Percentiles rank a stretch among this genome's conserved stretches.
Evolutionary conservation across 768 basidiomycete species (phyloP).

Genomic region (Pleurotus citrinopileatus): DNA sequence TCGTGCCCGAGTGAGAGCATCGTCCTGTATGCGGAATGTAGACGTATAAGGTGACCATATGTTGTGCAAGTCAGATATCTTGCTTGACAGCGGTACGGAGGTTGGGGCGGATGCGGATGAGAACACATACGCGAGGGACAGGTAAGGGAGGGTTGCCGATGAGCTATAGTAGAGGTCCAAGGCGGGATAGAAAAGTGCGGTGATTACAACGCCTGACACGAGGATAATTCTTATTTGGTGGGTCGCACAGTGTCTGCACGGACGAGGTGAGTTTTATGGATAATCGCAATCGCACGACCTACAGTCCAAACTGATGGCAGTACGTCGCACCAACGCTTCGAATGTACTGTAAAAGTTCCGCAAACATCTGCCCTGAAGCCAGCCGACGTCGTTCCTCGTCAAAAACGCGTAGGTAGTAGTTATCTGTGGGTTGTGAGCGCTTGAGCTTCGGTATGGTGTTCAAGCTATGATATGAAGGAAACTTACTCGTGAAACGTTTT

Average conservation of each 20-base stretch:
- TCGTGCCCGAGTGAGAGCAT: constrained; percentile 67
- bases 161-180: constrained; percentile 59
- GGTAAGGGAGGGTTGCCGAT: constrained; percentile 66
- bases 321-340: constrained; percentile 44
- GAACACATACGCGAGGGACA: constrained; percentile 40
- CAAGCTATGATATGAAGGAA: too few relatives aligned
- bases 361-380: background rate
- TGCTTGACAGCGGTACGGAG: background rate
- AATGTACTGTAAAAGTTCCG: constrained; percentile 30
- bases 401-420: too few relatives aligned
- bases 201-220: constrained; percentile 84
- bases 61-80: constrained; percentile 53
- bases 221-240: constrained; percentile 90
- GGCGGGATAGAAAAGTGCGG: constrained; percentile 89
- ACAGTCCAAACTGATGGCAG: constrained; percentile 81
- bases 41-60: constrained; percentile 63
- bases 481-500: too few relatives aligned
- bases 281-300: constrained; percentile 29
- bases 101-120: constrained; percentile 41
- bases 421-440: too few relatives aligned
- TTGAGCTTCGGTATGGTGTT: too few relatives aligned
- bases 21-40: constrained; percentile 62
- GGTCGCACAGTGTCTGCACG: constrained; percentile 76
- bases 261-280: constrained; percentile 9
- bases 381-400: too few relatives aligned